These are phyloP conservation scores for Cladosporium sp. DNA, from an alignment of 2,329 filamentous ascomycete genomes.

Conservation along the genomic window DNA sequence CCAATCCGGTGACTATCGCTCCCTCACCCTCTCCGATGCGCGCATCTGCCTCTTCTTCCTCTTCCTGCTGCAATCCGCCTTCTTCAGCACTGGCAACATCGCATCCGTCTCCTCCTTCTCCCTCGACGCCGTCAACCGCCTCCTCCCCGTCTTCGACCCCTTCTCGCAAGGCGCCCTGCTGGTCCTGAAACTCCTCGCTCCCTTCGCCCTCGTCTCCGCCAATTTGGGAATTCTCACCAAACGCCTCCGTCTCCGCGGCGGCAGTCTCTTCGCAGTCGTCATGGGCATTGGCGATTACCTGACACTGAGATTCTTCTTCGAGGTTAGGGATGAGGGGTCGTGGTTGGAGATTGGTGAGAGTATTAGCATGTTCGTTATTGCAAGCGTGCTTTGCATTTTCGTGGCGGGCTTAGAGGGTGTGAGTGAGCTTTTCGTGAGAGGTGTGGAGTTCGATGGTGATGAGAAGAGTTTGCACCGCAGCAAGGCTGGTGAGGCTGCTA, in stretches of 20 bases:
- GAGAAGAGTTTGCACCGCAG: neutral
- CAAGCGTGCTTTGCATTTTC: conserved; percentile 83
- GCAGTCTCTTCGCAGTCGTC: conserved; percentile 88
- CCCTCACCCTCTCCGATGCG: conserved; percentile 75
- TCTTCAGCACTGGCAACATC: conserved; percentile 96
- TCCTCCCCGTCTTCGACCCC: conserved; percentile 89
- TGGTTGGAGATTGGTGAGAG: conserved; percentile 98
- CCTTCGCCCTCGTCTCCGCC: conserved; percentile 86
- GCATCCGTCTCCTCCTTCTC: conserved; percentile 92
- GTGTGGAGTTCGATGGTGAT: conserved; percentile 61
- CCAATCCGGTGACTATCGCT: conserved; percentile 50
- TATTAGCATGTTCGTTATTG: conserved; percentile 93
- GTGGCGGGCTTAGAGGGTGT: conserved; percentile 82
- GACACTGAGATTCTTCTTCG: conserved; percentile 96
- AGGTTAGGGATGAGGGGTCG: conserved; percentile 91
- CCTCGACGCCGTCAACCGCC: conserved; percentile 79
- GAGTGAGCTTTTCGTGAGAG: conserved; percentile 76
- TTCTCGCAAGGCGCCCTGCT: conserved; percentile 87
- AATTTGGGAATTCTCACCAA: conserved; percentile 92
- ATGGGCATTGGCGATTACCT: conserved; percentile 89
- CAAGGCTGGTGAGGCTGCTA: neutral
- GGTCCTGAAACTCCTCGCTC: conserved; percentile 84
- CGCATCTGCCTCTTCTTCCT: conserved; percentile 94
- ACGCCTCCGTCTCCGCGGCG: conserved; percentile 76
- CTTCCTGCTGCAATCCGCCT: conserved; percentile 87